A percentile compares a stretch with the other conserved stretches of the same genome.
phyloP scores from a whole-genome alignment of 2,329 filamentous ascomycete species.

The Fusarium brachygibbosum region DNA sequence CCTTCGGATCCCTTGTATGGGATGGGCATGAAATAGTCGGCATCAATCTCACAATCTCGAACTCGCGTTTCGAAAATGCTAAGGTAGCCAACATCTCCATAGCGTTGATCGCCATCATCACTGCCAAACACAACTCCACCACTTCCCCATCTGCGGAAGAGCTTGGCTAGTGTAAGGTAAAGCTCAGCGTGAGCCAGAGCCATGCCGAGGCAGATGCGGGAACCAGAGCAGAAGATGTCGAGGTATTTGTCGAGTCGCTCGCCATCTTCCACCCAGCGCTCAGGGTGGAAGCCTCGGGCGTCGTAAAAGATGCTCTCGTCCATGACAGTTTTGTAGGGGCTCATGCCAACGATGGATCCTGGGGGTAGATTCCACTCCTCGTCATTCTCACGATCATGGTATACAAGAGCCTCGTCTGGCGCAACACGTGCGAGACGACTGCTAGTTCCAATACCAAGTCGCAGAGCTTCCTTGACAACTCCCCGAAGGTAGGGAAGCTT shows the following conservation, averaged over 20 bases:
- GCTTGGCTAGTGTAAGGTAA: slow-evolving; percentile 54
- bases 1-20: slow-evolving; percentile 56
- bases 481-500: slow-evolving; percentile 61
- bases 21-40: slow-evolving; percentile 57
- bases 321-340: slow-evolving; percentile 55
- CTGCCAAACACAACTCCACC: slow-evolving; percentile 50
- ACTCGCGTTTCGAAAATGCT: slow-evolving; percentile 55
- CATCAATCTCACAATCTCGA: slow-evolving; percentile 54
- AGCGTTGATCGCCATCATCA: slow-evolving; percentile 51
- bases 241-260: slow-evolving; percentile 54
- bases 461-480: slow-evolving; percentile 65
- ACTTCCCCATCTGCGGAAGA: slow-evolving; percentile 57
- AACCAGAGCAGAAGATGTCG: slow-evolving; percentile 54
- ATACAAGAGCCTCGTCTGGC: slow-evolving; percentile 53
- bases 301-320: slow-evolving; percentile 53
- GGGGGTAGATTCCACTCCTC: slow-evolving; percentile 51
- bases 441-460: slow-evolving; percentile 63
- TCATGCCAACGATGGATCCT: slow-evolving; percentile 56
- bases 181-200: slow-evolving; percentile 57
- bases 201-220: slow-evolving; percentile 55
- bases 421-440: slow-evolving; percentile 63
- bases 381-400: slow-evolving; percentile 48
- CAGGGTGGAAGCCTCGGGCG: slow-evolving; percentile 52
- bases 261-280: slow-evolving; percentile 55
- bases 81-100: slow-evolving; percentile 53